Conservation (phyloP, 2,329 filamentous ascomycete genomes). For the Claviceps capensis region DNA sequence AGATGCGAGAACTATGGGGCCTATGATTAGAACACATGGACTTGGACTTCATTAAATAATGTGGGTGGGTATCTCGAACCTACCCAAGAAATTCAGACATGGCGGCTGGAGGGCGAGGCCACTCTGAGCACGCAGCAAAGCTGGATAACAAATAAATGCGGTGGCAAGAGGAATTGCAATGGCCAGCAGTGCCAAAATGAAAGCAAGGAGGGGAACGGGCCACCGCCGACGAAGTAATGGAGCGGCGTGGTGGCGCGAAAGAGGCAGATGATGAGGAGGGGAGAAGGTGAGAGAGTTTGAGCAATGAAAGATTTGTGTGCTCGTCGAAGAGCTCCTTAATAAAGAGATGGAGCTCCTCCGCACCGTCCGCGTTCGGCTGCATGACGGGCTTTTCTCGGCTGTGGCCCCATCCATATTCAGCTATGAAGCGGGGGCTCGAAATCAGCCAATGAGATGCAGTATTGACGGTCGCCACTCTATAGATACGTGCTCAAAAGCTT, state of each 20-base stretch:
- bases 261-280: slow-evolving; percentile 4
- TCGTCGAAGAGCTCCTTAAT: slow-evolving; percentile 10
- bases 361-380: slow-evolving; percentile 10
- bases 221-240: slow-evolving; percentile 1
- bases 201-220: background rate
- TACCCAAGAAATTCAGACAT: slow-evolving; percentile 52
- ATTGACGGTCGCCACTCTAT: no score
- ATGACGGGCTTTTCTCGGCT: slow-evolving; percentile 10
- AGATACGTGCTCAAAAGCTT: no score
- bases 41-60: background rate
- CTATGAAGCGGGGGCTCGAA: background rate
- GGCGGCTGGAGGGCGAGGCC: slow-evolving; percentile 17
- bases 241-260: slow-evolving; percentile 1
- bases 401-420: slow-evolving; percentile 1
- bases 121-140: slow-evolving; percentile 27
- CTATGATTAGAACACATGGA: background rate
- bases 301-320: slow-evolving; percentile 21
- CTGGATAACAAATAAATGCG: slow-evolving; percentile 12
- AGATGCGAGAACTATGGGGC: slow-evolving; percentile 66
- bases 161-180: slow-evolving; percentile 10
- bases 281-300: slow-evolving; percentile 8
- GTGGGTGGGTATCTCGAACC: slow-evolving; percentile 9
- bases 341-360: slow-evolving; percentile 15
- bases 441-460: no score
- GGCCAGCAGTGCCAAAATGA: slow-evolving; percentile 9